Evolutionary conservation across 345 rosid species (phyloP).

Genomic region (Zanthoxylum bungeanum): DNA sequence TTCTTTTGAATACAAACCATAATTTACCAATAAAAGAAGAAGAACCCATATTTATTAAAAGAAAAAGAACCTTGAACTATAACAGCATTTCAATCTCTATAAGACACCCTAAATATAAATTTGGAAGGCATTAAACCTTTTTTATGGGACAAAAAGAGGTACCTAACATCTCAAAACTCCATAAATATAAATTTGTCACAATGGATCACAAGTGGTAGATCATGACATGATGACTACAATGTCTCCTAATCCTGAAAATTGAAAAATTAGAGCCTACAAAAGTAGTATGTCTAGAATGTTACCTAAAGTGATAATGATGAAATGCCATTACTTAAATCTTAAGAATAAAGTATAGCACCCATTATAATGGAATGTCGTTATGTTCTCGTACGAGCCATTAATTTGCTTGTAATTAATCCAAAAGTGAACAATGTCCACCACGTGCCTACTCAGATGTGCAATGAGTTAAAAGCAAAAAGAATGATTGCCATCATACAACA

Average conservation of each 20-base stretch:
- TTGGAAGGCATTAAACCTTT: neutral
- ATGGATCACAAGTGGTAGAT: neutral
- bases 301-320: neutral
- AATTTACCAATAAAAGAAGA: too few species aligned
- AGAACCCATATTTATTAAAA: too few species aligned
- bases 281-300: neutral
- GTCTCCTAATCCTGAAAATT: neutral
- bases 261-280: neutral
- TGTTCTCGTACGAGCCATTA: neutral
- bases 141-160: neutral
- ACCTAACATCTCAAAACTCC: neutral
- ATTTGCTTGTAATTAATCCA: conserved; percentile 4
- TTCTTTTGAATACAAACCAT: too few species aligned
- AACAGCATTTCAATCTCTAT: neutral
- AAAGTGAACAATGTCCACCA: neutral
- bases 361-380: neutral
- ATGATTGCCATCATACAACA: neutral
- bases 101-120: neutral
- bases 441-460: neutral
- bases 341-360: neutral
- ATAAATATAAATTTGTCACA: neutral
- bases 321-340: neutral
- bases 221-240: neutral
- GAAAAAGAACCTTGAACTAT: neutral
- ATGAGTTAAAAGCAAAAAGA: neutral